Evolutionary conservation across 345 rosid species (phyloP).

Genomic region (Syzygium grande): DNA sequence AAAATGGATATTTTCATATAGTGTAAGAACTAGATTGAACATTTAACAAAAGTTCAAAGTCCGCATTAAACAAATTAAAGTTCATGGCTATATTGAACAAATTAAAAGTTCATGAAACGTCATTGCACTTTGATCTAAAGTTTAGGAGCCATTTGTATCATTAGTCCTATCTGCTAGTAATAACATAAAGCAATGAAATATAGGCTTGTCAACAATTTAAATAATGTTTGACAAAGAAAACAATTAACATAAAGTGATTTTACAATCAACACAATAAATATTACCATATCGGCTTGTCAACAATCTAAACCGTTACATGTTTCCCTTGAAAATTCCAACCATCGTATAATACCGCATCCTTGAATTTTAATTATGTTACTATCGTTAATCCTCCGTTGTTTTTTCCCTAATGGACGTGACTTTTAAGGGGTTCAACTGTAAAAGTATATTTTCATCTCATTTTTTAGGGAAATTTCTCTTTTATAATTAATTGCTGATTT

Average conservation of each 20-base stretch:
- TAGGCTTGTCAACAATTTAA: not conserved
- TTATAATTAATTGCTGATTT: too few relatives aligned
- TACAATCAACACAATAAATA: not conserved
- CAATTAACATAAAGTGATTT: not conserved
- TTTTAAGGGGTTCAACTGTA: not conserved
- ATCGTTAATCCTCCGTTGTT: not conserved
- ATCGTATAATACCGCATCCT: not conserved
- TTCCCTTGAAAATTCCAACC: accelerated
- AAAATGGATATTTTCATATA: too few relatives aligned
- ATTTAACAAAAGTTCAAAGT: too few relatives aligned
- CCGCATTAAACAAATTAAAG: too few relatives aligned
- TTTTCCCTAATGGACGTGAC: not conserved
- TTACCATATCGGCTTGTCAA: not conserved
- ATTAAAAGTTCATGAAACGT: too few relatives aligned
- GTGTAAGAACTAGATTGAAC: too few relatives aligned
- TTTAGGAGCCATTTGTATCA: too few relatives aligned
- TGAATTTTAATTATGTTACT: not conserved
- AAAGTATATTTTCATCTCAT: not conserved
- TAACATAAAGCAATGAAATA: not conserved
- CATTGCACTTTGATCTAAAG: too few relatives aligned
- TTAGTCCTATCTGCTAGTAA: not conserved
- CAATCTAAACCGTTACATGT: not conserved
- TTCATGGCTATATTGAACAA: too few relatives aligned
- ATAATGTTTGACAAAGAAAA: not conserved
- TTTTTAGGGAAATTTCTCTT: not conserved